A percentile compares a stretch with the other conserved stretches of the same genome.
Conservation (phyloP, 257 asterid genomes). For the Solanum piurae region DNA sequence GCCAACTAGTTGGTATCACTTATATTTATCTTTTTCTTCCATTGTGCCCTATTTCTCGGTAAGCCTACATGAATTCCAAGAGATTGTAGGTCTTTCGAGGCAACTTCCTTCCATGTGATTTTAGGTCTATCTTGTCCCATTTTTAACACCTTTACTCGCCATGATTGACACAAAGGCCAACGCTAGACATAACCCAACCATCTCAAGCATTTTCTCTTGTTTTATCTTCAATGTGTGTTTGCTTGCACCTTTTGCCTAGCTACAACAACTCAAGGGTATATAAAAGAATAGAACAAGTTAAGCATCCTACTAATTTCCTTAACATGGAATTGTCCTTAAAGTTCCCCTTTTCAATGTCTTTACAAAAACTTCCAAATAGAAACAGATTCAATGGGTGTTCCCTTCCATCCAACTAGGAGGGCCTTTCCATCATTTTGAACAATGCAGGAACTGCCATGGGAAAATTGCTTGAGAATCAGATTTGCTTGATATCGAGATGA, state of each 20-base stretch:
- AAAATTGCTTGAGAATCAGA: background rate
- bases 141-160: background rate
- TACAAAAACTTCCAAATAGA: conserved; percentile 6
- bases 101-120: background rate
- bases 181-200: background rate
- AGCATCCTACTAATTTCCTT: background rate
- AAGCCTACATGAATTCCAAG: background rate
- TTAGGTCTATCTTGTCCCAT: background rate
- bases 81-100: background rate
- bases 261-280: background rate
- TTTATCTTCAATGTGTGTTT: background rate
- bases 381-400: conserved; percentile 9
- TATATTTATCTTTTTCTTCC: background rate
- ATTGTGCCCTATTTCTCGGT: background rate
- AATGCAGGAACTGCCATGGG: conserved; percentile 7
- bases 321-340: background rate
- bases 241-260: background rate
- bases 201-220: background rate
- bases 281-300: background rate
- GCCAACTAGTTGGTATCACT: background rate
- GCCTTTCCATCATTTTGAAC: conserved; percentile 5
- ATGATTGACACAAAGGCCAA: background rate
- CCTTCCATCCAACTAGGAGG: conserved; percentile 15
- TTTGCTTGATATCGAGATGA: conserved; percentile 13
- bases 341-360: background rate